Conservation (phyloP, 2,329 filamentous ascomycete species). For the Fusarium mangiferae region DNA sequence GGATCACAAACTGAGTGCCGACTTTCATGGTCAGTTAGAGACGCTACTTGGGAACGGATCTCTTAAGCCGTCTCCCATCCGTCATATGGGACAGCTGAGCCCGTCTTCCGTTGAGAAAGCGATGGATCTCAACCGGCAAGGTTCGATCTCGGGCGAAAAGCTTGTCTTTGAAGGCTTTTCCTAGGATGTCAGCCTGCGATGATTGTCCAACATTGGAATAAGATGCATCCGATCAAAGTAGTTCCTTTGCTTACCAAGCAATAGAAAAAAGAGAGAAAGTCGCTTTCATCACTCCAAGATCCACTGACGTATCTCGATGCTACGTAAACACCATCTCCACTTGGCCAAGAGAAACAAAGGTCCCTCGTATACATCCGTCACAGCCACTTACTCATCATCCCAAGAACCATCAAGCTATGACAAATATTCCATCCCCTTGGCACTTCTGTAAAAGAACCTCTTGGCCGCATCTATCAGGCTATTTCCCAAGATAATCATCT, state of each 20-base stretch:
- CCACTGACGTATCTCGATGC: not conserved
- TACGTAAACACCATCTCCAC: not conserved
- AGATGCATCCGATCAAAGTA: not conserved
- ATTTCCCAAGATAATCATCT: not conserved
- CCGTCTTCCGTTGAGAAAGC: not conserved
- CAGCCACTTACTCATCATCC: not conserved
- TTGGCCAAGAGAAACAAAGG: constrained; percentile 21
- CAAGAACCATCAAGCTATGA: not conserved
- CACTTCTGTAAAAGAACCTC: not conserved
- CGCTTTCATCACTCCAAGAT: not conserved
- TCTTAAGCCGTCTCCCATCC: not conserved
- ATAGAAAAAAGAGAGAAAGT: not conserved
- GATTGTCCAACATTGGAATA: rapidly evolving
- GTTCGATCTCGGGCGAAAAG: constrained; percentile 26
- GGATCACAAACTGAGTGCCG: constrained; percentile 17
- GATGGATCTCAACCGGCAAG: constrained; percentile 26
- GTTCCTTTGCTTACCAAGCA: not conserved
- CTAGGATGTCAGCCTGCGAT: not conserved
- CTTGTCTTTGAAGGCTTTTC: constrained; percentile 12
- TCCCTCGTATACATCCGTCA: not conserved
- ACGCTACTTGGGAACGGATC: not conserved
- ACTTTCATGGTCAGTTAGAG: not conserved
- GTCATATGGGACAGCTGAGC: constrained; percentile 5
- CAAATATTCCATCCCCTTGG: not conserved
- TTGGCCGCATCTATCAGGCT: not conserved